Percentiles rank a stretch among this genome's conserved stretches.
These are phyloP conservation scores for Colletotrichum noveboracense DNA, from an alignment of 2,329 filamentous ascomycete species.

Conservation along the genomic window DNA sequence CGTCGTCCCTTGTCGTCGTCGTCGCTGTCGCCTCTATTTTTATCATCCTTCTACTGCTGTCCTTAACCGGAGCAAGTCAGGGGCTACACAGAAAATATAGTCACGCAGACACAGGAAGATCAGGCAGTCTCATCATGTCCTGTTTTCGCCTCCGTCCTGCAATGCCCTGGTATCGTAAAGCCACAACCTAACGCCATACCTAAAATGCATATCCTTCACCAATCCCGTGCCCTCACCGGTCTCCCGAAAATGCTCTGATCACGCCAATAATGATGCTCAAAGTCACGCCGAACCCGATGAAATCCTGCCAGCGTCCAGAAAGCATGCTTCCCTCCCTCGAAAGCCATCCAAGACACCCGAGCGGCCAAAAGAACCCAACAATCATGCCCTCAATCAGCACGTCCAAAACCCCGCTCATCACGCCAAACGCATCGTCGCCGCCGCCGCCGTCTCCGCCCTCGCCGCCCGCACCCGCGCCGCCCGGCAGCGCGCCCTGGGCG, in stretches of 20 bases:
- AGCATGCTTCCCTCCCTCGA: conserved; percentile 88
- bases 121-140: background rate
- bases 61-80: background rate
- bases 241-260: conserved; percentile 30
- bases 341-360: conserved; percentile 86
- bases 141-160: background rate
- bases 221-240: background rate
- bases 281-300: conserved; percentile 83
- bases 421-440: conserved; percentile 51
- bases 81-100: fast-evolving
- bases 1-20: background rate
- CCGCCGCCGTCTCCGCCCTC: conserved; percentile 34
- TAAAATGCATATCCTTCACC: background rate
- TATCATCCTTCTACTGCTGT: background rate
- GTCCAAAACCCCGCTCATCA: conserved; percentile 68
- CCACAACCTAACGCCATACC: background rate
- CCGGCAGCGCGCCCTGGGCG: conserved; percentile 36
- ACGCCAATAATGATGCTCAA: conserved; percentile 51
- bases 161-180: conserved; percentile 6
- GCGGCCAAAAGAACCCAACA: conserved; percentile 93
- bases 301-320: conserved; percentile 82
- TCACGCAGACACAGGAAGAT: background rate
- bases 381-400: conserved; percentile 87
- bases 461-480: background rate
- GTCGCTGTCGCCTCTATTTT: fast-evolving